These are phyloP conservation scores for Cutaneotrichosporon cavernicola DNA, from an alignment of 1,284 basidiomycete genomes.

Conservation along the genomic window DNA sequence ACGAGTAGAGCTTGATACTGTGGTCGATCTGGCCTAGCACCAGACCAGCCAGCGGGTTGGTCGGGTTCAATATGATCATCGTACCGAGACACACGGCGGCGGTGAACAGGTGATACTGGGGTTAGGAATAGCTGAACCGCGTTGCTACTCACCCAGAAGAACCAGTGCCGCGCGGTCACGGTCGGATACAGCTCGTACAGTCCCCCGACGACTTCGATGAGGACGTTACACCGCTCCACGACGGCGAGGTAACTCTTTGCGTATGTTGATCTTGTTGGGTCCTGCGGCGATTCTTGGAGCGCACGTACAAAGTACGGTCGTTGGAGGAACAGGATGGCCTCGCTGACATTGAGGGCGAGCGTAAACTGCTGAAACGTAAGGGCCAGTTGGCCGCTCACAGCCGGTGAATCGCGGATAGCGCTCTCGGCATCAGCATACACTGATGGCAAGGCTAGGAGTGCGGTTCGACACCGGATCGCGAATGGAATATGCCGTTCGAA, in stretches of 20 bases:
- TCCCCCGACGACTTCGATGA: slow-evolving; percentile 32
- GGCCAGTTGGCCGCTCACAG: slow-evolving; percentile 27
- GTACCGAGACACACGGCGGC: slow-evolving; percentile 38
- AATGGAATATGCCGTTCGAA: slow-evolving; percentile 37
- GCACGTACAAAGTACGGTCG: slow-evolving; percentile 40
- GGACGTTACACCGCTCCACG: slow-evolving; percentile 37
- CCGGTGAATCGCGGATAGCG: slow-evolving; percentile 30
- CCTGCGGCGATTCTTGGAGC: slow-evolving; percentile 27
- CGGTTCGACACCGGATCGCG: slow-evolving; percentile 34
- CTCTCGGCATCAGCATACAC: slow-evolving; percentile 29
- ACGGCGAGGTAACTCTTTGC: slow-evolving; percentile 36
- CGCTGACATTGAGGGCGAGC: slow-evolving; percentile 35
- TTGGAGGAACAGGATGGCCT: slow-evolving; percentile 35
- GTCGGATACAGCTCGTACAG: slow-evolving; percentile 34
- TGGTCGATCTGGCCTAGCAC: slow-evolving; percentile 30
- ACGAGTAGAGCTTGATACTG: slow-evolving; percentile 31
- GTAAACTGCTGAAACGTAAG: slow-evolving; percentile 39
- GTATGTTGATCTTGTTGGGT: slow-evolving; percentile 30
- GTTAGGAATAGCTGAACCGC: slow-evolving; percentile 2
- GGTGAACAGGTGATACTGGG: slow-evolving; percentile 40
- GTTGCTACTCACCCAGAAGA: slow-evolving; percentile 32
- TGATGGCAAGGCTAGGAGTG: slow-evolving; percentile 30
- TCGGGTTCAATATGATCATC: slow-evolving; percentile 28
- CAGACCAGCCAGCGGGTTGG: slow-evolving; percentile 24
- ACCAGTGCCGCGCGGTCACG: slow-evolving; percentile 40